Conservation (phyloP, 805 yeast species). For the Naumovozyma baii region DNA sequence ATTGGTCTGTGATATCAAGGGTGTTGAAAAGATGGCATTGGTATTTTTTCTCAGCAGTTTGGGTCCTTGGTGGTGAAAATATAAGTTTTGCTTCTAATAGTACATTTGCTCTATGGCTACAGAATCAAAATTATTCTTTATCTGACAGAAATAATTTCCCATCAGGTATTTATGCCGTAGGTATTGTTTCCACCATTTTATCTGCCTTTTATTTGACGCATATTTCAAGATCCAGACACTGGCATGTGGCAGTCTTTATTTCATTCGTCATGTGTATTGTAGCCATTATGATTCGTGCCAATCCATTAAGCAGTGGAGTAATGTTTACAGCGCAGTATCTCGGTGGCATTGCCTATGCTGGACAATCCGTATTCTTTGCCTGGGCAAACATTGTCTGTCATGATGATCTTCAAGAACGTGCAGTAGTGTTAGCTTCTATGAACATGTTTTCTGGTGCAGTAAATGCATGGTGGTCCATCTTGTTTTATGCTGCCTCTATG, state of each 20-base stretch:
- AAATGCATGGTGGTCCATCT: slow-evolving; percentile 54
- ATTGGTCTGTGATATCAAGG: slow-evolving; percentile 34
- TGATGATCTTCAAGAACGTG: slow-evolving; percentile 53
- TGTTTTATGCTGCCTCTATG: slow-evolving; percentile 43
- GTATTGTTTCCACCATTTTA: slow-evolving; percentile 37
- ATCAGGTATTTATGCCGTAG: slow-evolving; percentile 46
- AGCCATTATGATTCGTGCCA: slow-evolving; percentile 37
- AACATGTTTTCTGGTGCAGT: slow-evolving; percentile 55
- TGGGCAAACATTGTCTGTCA: slow-evolving; percentile 56
- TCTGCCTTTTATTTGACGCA: slow-evolving; percentile 38
- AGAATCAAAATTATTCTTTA: slow-evolving; percentile 34
- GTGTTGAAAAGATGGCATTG: slow-evolving; percentile 47
- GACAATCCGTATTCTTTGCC: slow-evolving; percentile 50
- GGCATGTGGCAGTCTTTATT: slow-evolving; percentile 41
- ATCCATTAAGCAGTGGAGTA: slow-evolving; percentile 31
- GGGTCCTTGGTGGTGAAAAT: slow-evolving; percentile 44
- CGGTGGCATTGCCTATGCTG: slow-evolving; percentile 47
- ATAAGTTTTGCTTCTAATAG: slow-evolving; percentile 39
- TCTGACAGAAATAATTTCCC: slow-evolving; percentile 43
- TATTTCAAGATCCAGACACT: slow-evolving; percentile 37
- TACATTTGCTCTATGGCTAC: slow-evolving; percentile 40
- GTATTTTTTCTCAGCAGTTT: slow-evolving; percentile 44
- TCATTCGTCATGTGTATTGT: slow-evolving; percentile 36
- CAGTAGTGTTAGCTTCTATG: slow-evolving; percentile 56
- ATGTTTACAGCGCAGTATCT: slow-evolving; percentile 49